These are phyloP conservation scores for Aspergillus ruber DNA, from an alignment of 2,329 filamentous ascomycete genomes.

Conservation along the genomic window DNA sequence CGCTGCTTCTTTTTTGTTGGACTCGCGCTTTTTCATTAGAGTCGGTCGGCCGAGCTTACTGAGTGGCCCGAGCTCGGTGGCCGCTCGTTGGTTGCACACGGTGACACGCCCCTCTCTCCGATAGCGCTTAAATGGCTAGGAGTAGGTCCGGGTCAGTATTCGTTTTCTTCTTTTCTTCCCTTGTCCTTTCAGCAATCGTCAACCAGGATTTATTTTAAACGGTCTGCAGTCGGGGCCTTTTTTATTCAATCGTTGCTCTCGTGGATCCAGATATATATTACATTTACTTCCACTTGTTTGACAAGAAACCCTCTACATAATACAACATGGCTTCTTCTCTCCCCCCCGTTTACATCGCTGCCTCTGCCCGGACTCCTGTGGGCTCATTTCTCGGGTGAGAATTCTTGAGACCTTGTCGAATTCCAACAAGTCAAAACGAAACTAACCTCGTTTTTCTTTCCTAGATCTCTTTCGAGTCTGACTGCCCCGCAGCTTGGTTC, in stretches of 20 bases:
- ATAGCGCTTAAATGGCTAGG: not conserved
- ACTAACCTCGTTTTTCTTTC: conserved; percentile 7
- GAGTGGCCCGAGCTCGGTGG: conserved; percentile 5
- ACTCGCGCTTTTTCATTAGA: not conserved
- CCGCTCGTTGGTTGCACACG: conserved; percentile 1
- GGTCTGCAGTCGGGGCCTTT: no score
- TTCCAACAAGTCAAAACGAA: not conserved
- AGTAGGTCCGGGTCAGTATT: not conserved
- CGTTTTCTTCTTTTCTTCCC: not conserved
- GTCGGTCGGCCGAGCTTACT: not conserved
- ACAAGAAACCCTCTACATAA: not conserved
- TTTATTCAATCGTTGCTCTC: no score
- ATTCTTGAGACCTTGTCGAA: conserved; percentile 13
- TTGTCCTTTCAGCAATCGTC: not conserved
- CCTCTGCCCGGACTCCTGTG: conserved; percentile 80
- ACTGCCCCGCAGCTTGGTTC: conserved; percentile 81
- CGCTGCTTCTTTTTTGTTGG: not conserved
- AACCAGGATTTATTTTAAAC: not conserved
- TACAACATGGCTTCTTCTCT: conserved; percentile 63
- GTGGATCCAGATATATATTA: no score
- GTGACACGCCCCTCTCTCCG: not conserved
- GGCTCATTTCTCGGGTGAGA: conserved; percentile 88
- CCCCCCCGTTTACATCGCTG: conserved; percentile 92
- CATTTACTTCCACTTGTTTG: no score
- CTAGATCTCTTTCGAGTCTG: conserved; percentile 79